Base-by-base conservation (phyloP, 345 rosid genomes). In the Citrus mangshanensis region DNA sequence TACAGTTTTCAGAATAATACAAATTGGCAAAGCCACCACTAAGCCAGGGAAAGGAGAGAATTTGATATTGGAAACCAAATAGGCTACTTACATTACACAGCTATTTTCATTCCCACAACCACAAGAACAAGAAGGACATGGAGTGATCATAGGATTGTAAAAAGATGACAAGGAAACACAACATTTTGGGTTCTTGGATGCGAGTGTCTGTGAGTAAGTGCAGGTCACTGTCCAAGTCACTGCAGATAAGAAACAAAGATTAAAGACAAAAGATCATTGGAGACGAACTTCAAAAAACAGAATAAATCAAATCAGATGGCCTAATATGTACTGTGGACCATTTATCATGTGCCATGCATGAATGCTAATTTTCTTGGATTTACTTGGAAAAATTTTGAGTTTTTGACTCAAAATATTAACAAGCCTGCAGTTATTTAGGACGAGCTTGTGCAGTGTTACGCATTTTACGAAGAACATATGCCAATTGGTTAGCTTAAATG, bases 151-250 rank as follows among this genome's bases (percentile, higher is more conserved):
- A 21, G 83, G 81, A 77, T 88, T 93, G 78, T 94, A 94, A 84
- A 94, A 94, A 24, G 93, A 85, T 73, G 96, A 94, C 77, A 91
- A 87, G 18, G 98, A 94, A 54, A 94, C 92, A 21, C 97, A 94
- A 37, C 97, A 94, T 71, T 83, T 88, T 10, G 95, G 97, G 46
- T 89, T 89, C 82, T 86, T 92, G 65, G 88, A 86, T 49, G 92
- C 97, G 66, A 92, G 79, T 75, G 90, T 88, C 75, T 91, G 94
- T 2, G 98, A 92, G 67, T 91, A 92, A 51, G 97, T 90, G 94
- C 97, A 94, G 12, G 97, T 91, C 34, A 92, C 93, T 66, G 89
- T 91, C 97, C 95, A 94, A 55, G 98, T 92, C 93, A 94, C 98
- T 94, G 90, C 68, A 58, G 22, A 25, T 64, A 60, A 71, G 14